Percentiles rank a stretch among this genome's conserved stretches.
Conservation (phyloP, 164 flowering plant species). For the Buxus sempervirens region DNA sequence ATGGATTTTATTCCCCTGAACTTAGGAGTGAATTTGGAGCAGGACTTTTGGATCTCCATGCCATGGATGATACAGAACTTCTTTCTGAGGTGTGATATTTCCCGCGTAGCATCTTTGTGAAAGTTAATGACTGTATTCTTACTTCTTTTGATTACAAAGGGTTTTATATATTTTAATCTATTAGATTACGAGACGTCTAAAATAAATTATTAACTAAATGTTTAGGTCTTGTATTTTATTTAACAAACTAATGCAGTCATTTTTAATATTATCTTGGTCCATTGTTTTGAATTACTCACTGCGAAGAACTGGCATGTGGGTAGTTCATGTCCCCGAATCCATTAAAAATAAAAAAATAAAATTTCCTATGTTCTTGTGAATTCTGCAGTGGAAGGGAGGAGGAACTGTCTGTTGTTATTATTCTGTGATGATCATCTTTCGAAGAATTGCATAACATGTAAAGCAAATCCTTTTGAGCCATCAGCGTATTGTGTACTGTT, state of each 20-base stretch:
- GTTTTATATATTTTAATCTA: too few relatives aligned
- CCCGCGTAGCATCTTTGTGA: background rate
- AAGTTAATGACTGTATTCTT: too few relatives aligned
- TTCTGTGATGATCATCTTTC: background rate
- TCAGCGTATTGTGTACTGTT: too few relatives aligned
- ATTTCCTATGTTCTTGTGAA: background rate
- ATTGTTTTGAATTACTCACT: background rate
- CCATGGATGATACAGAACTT: conserved; percentile 98
- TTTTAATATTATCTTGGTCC: background rate
- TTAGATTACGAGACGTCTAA: background rate
- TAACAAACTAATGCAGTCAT: background rate
- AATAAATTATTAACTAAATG: background rate
- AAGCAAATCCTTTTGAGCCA: too few relatives aligned
- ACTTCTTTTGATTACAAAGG: too few relatives aligned
- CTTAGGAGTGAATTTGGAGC: conserved; percentile 97
- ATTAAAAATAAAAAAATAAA: too few relatives aligned
- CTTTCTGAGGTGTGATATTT: conserved; percentile 67
- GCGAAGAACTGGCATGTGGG: background rate
- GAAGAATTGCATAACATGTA: background rate
- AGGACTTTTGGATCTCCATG: conserved; percentile 96
- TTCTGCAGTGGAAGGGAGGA: background rate
- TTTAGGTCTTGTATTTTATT: background rate
- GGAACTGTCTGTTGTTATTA: background rate
- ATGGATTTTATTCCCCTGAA: conserved; percentile 75
- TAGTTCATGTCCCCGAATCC: background rate